Conservation (phyloP, 805 yeast genomes). For the Candida parachauliodes region DNA sequence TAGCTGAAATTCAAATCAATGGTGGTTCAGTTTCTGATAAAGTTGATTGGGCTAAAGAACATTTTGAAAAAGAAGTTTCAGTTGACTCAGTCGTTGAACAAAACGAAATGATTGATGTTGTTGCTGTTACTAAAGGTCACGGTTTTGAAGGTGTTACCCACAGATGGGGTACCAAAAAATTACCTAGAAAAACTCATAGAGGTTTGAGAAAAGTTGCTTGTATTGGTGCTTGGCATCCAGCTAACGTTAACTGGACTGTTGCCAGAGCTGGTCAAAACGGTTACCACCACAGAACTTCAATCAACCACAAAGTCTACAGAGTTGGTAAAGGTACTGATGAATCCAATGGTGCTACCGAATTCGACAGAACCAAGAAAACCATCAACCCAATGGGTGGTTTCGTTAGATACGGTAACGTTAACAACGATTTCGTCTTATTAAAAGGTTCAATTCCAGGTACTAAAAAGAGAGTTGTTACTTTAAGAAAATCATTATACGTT, state of each 20-base stretch:
- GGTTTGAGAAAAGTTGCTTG: slow-evolving; percentile 99
- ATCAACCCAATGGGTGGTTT: slow-evolving; percentile 99
- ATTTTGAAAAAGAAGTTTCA: slow-evolving; percentile 97
- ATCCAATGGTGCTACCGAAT: slow-evolving; percentile 91
- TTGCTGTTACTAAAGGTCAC: slow-evolving; percentile 99
- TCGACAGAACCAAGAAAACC: slow-evolving; percentile 99
- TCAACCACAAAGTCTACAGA: slow-evolving; percentile 99
- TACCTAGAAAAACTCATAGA: slow-evolving; percentile 99
- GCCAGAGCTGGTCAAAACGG: slow-evolving; percentile 99
- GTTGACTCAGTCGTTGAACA: slow-evolving; percentile 97
- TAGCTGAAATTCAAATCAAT: slow-evolving; percentile 99
- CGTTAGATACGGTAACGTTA: slow-evolving; percentile 97
- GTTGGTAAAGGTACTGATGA: slow-evolving; percentile 96
- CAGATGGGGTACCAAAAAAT: slow-evolving; percentile 99
- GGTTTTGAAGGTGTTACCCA: slow-evolving; percentile 99
- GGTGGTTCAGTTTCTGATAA: slow-evolving; percentile 98
- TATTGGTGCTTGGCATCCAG: slow-evolving; percentile 99
- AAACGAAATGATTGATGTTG: slow-evolving; percentile 97
- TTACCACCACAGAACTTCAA: slow-evolving; percentile 99
- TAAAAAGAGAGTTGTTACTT: slow-evolving; percentile 98
- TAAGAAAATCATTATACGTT: slow-evolving; percentile 97
- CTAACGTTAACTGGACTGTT: slow-evolving; percentile 99
- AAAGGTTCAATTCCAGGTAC: slow-evolving; percentile 99
- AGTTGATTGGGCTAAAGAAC: slow-evolving; percentile 98
- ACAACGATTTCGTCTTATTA: slow-evolving; percentile 95